These are phyloP conservation scores for Fusarium sp. DNA, from an alignment of 2,329 filamentous ascomycete genomes.

Conservation along the genomic window DNA sequence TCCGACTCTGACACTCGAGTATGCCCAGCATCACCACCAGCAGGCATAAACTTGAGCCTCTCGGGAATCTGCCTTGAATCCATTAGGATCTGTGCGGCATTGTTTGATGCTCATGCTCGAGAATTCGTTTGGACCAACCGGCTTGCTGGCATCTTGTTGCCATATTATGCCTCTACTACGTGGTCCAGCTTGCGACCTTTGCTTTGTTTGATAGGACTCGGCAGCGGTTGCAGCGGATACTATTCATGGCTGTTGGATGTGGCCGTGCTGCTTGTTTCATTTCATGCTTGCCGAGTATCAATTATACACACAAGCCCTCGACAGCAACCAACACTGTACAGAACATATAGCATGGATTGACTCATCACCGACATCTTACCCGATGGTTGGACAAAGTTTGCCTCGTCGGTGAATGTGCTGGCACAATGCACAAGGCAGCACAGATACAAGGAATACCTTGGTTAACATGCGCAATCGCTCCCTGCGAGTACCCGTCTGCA, in stretches of 20 bases:
- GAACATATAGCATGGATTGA: conserved; percentile 24
- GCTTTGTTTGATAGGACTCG: conserved; percentile 3
- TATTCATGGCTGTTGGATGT: conserved; percentile 20
- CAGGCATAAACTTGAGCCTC: conserved; percentile 12
- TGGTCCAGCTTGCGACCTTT: conserved; percentile 30
- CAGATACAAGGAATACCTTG: conserved; percentile 14
- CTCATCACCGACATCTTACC: conserved; percentile 12
- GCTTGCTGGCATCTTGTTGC: background rate
- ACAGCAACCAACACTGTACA: background rate
- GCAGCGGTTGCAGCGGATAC: conserved; percentile 24
- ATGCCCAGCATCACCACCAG: background rate
- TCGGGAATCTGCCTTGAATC: conserved; percentile 27
- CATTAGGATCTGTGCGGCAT: conserved; percentile 32
- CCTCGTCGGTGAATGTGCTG: conserved; percentile 22
- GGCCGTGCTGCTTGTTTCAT: conserved; percentile 33
- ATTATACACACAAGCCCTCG: conserved; percentile 5
- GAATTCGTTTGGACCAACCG: conserved; percentile 10
- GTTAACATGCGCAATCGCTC: conserved; percentile 31
- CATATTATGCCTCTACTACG: conserved; percentile 26
- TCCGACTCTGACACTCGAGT: conserved; percentile 2
- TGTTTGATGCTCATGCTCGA: conserved; percentile 19
- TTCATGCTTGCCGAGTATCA: conserved; percentile 17
- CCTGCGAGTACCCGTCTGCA: conserved; percentile 22
- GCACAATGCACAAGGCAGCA: conserved; percentile 8
- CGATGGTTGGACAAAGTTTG: conserved; percentile 2